Percentiles rank a stretch among this genome's conserved stretches.
phyloP scores from a whole-genome alignment of 352 stramenopile species.

The Globisporangium acanthophoron region DNA sequence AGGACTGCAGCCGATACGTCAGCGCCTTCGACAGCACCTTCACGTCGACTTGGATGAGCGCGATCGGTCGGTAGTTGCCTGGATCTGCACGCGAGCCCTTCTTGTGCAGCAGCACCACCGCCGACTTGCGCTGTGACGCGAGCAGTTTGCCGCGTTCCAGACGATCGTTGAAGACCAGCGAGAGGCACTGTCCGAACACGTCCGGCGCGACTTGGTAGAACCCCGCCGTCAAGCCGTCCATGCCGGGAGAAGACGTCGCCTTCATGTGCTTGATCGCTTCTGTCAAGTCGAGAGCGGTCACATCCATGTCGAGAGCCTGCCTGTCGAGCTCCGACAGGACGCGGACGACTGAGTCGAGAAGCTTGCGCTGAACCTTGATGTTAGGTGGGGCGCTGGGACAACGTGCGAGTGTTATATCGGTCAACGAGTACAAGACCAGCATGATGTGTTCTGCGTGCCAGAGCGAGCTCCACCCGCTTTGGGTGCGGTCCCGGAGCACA shows the following conservation, averaged over 20 bases:
- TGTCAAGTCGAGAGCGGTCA: neutral
- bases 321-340: too few relatives aligned
- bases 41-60: constrained; percentile 23
- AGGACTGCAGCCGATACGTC: constrained; percentile 6
- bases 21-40: constrained; percentile 17
- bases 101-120: constrained; percentile 18
- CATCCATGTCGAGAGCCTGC: too few relatives aligned
- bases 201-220: constrained; percentile 20
- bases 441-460: too few relatives aligned
- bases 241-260: neutral
- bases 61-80: constrained; percentile 19
- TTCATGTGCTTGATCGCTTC: constrained; percentile 5
- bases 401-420: too few relatives aligned
- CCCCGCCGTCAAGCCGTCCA: constrained; percentile 15
- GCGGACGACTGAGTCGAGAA: too few relatives aligned
- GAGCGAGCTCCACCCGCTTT: too few relatives aligned
- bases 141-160: constrained; percentile 15
- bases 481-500: too few relatives aligned
- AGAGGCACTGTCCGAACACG: constrained; percentile 16
- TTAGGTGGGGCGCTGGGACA: too few relatives aligned
- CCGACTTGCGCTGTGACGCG: constrained; percentile 13
- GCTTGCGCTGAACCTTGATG: too few relatives aligned
- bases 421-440: too few relatives aligned
- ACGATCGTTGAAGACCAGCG: constrained; percentile 17
- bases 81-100: constrained; percentile 6